phyloP scores from a whole-genome alignment of 108 stramenopile species.

The Conticribra guillardii region DNA sequence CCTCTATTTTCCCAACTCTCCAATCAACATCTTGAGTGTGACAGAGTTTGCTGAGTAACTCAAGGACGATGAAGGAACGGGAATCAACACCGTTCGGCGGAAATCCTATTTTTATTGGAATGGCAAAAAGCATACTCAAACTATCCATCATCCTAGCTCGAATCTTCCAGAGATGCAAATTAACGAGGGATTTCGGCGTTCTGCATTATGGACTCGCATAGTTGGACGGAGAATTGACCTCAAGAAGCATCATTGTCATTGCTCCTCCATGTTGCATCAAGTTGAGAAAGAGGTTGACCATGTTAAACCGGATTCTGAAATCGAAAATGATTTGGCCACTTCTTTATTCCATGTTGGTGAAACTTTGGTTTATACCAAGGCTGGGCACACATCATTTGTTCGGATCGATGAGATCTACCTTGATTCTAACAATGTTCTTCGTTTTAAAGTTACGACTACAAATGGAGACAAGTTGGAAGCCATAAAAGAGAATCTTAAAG shows the following conservation, averaged over 20 bases:
- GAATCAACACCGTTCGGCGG: not conserved
- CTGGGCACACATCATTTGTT: not conserved
- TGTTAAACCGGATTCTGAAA: not conserved
- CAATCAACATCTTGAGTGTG: slow-evolving; percentile 10
- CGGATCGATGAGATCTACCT: not conserved
- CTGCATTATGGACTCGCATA: not conserved
- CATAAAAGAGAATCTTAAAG: not conserved
- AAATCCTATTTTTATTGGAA: slow-evolving; percentile 10
- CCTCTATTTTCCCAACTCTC: slow-evolving; percentile 5
- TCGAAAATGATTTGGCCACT: not conserved
- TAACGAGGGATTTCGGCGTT: not conserved
- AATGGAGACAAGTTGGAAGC: not conserved
- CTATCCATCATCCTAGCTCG: not conserved
- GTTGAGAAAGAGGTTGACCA: not conserved
- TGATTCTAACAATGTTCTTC: not conserved
- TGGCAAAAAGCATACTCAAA: not conserved
- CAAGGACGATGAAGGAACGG: slow-evolving; percentile 9
- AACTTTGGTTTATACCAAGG: not conserved
- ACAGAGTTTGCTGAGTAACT: slow-evolving; percentile 2
- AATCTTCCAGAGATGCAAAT: slow-evolving; percentile 18
- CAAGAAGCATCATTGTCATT: not conserved
- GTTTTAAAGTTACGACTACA: not conserved
- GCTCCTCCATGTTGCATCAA: not conserved
- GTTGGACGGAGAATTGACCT: not conserved
- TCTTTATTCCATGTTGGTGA: not conserved